Evolutionary conservation across 2,329 filamentous ascomycete genomes (phyloP).

Genomic region (Clonostachys chloroleuca): DNA sequence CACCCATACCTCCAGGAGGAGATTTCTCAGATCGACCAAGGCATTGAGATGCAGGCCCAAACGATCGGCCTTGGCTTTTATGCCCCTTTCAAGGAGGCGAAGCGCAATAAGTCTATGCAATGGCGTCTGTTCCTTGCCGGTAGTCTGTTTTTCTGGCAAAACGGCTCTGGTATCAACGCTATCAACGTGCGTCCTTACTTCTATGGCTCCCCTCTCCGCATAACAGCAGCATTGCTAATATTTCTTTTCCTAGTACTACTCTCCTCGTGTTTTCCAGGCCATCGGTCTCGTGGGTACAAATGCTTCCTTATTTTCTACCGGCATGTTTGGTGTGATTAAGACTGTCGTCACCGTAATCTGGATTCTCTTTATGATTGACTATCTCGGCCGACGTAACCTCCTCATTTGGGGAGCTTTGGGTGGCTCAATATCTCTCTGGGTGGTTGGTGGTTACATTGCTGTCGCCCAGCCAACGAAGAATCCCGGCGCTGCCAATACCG

Average conservation of each 20-base stretch:
- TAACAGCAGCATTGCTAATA: too few species aligned
- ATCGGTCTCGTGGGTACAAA: slow-evolving; percentile 34
- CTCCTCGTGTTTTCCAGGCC: slow-evolving; percentile 25
- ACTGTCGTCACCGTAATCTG: slow-evolving; percentile 59
- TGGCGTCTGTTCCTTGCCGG: slow-evolving; percentile 60
- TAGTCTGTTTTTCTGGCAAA: slow-evolving; percentile 65
- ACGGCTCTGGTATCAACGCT: slow-evolving; percentile 43
- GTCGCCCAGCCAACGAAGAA: slow-evolving; percentile 19
- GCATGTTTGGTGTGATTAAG: slow-evolving; percentile 65
- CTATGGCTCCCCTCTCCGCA: too few species aligned
- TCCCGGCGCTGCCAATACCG: slow-evolving; percentile 21
- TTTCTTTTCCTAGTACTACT: slow-evolving; percentile 52
- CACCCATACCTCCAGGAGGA: background rate
- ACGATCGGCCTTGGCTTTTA: slow-evolving; percentile 60
- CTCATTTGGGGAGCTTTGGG: slow-evolving; percentile 56
- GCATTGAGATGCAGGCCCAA: slow-evolving; percentile 52
- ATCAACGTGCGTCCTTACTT: background rate
- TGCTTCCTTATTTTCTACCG: slow-evolving; percentile 49
- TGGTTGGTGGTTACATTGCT: slow-evolving; percentile 52
- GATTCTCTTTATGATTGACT: slow-evolving; percentile 60
- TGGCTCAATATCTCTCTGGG: slow-evolving; percentile 56
- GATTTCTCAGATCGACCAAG: background rate
- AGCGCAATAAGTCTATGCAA: background rate
- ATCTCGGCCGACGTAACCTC: slow-evolving; percentile 33
- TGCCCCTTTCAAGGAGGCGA: slow-evolving; percentile 23